Evolutionary conservation across 148 eudicot species (phyloP).

Genomic region (Fagopyrum esculentum): DNA sequence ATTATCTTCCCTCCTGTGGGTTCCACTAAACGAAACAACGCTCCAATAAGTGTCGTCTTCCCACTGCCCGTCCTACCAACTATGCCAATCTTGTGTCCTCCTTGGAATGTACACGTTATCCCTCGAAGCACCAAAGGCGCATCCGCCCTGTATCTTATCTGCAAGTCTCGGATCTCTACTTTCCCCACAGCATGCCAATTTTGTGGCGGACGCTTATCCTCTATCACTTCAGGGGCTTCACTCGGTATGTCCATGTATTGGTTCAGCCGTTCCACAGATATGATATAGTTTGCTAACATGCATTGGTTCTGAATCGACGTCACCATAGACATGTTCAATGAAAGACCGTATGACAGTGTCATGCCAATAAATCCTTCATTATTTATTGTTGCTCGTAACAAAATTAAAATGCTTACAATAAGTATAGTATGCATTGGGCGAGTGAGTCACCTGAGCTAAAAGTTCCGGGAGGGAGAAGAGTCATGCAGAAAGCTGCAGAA

Average conservation of each 20-base stretch:
- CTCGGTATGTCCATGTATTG: conserved; percentile 83
- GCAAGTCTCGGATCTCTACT: conserved; percentile 71
- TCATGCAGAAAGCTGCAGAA: conserved; percentile 81
- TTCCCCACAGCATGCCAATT: conserved; percentile 78
- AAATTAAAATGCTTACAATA: neutral
- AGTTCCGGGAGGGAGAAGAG: conserved; percentile 81
- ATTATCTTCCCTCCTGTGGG: conserved; percentile 62
- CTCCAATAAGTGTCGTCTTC: conserved; percentile 84
- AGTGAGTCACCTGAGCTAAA: conserved; percentile 59
- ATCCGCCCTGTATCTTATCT: conserved; percentile 76
- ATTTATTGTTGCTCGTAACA: neutral
- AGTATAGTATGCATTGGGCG: neutral
- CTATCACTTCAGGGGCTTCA: conserved; percentile 77
- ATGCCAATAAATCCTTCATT: conserved; percentile 89
- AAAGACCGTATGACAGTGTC: conserved; percentile 93
- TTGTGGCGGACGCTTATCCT: conserved; percentile 53
- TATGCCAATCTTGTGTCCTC: conserved; percentile 78
- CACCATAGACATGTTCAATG: conserved; percentile 67
- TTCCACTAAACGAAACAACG: conserved; percentile 81
- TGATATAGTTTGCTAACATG: conserved; percentile 63
- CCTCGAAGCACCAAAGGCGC: conserved; percentile 78
- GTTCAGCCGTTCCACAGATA: conserved; percentile 83
- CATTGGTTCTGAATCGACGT: conserved; percentile 79
- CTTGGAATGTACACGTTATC: conserved; percentile 77
- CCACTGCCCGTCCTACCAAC: conserved; percentile 98